Conservation (phyloP, 441 rosid species). For the Mallotus repandus region DNA sequence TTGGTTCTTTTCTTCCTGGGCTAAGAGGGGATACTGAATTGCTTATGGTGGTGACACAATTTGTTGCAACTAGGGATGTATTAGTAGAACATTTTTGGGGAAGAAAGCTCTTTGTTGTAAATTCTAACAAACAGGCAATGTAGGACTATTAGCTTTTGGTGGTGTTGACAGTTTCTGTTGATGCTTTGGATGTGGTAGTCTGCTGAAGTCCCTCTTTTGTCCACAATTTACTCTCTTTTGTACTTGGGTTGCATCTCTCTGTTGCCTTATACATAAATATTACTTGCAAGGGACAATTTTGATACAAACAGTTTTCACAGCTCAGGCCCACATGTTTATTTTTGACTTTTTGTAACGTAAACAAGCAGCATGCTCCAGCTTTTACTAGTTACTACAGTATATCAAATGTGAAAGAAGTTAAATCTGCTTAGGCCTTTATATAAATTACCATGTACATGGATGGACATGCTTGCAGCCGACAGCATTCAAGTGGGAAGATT, state of each 20-base stretch:
- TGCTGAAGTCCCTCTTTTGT: background rate
- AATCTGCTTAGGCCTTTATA: slow-evolving; percentile 3
- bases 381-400: background rate
- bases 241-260: background rate
- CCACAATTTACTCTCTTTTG: background rate
- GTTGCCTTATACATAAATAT: background rate
- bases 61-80: background rate
- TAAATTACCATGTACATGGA: background rate
- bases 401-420: slow-evolving; percentile 1
- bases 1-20: background rate
- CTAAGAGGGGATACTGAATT: background rate
- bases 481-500: background rate
- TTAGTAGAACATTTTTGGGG: background rate
- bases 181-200: background rate
- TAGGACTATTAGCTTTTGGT: background rate
- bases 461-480: background rate
- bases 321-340: background rate
- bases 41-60: background rate
- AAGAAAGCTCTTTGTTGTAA: background rate
- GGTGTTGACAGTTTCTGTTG: background rate
- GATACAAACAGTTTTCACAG: background rate
- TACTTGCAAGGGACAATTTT: background rate
- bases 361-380: background rate
- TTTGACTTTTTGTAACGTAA: background rate
- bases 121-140: background rate